phyloP scores from a whole-genome alignment of 176 grass and related monocot species.

The Tuctoria greenei region DNA sequence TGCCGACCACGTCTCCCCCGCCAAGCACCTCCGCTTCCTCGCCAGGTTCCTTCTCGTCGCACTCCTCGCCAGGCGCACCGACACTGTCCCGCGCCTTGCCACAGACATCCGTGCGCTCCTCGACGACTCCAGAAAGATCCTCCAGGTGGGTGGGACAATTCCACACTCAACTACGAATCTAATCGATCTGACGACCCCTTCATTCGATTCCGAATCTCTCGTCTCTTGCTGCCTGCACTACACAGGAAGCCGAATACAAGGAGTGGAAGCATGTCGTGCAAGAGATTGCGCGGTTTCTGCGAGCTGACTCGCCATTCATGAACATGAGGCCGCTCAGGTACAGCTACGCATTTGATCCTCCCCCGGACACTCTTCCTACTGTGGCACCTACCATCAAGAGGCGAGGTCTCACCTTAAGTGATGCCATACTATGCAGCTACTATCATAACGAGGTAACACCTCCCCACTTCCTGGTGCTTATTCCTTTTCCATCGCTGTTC shows the following conservation, averaged over 20 bases:
- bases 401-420: slow-evolving; percentile 63
- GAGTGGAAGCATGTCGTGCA: slow-evolving; percentile 84
- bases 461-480: neutral
- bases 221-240: neutral
- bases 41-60: slow-evolving; percentile 86
- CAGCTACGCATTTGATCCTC: slow-evolving; percentile 75
- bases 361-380: slow-evolving; percentile 56
- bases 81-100: slow-evolving; percentile 51
- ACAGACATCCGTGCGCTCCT: slow-evolving; percentile 52
- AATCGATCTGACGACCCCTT: neutral
- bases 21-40: slow-evolving; percentile 90
- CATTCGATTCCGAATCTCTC: neutral
- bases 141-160: slow-evolving; percentile 50
- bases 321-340: slow-evolving; percentile 88
- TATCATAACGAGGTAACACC: slow-evolving; percentile 67
- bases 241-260: slow-evolving; percentile 80
- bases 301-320: slow-evolving; percentile 75
- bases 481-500: neutral
- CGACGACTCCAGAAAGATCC: slow-evolving; percentile 68
- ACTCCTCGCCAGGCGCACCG: slow-evolving; percentile 61
- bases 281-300: slow-evolving; percentile 77
- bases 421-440: slow-evolving; percentile 71
- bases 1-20: slow-evolving; percentile 49
- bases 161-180: neutral
- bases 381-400: slow-evolving; percentile 40